Percentiles rank a stretch among this genome's conserved stretches.
Conservation (phyloP, 495 filamentous ascomycete species). For the Lasiosphaeria miniovina region DNA sequence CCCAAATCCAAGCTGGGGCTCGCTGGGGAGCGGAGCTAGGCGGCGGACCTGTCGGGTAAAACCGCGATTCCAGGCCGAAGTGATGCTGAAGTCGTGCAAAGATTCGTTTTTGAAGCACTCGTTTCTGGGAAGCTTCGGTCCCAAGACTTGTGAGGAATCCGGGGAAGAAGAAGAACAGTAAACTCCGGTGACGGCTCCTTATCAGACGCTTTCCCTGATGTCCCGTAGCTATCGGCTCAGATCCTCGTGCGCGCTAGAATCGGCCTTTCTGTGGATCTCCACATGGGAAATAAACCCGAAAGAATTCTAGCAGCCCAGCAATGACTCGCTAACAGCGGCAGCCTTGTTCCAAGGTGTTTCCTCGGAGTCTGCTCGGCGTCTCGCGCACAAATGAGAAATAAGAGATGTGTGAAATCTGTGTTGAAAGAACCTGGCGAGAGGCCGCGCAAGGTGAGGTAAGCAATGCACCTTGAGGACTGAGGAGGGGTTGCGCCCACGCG, state of each 20-base stretch:
- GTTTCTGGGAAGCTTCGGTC: neutral
- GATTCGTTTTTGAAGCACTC: neutral
- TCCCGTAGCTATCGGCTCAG: neutral
- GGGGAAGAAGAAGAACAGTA: neutral
- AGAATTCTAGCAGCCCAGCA: constrained; percentile 2
- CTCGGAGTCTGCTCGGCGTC: neutral
- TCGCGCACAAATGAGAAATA: neutral
- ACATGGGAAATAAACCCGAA: constrained; percentile 5
- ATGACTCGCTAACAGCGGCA: constrained; percentile 7
- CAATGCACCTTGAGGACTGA: neutral
- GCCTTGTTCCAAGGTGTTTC: neutral
- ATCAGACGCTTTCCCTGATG: neutral
- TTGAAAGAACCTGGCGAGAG: neutral
- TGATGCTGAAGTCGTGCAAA: neutral
- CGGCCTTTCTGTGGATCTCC: constrained; percentile 15
- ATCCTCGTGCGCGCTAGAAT: neutral
- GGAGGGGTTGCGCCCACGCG: too few relatives aligned
- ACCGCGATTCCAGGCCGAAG: neutral
- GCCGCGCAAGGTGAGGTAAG: neutral
- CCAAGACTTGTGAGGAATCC: neutral
- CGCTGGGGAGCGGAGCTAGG: constrained; percentile 11
- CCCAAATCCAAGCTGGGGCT: constrained; percentile 1
- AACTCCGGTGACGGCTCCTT: neutral
- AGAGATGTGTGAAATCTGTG: neutral
- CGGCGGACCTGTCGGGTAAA: constrained; percentile 31